phyloP scores from a whole-genome alignment of 83 land plant species.

The Diphasiastrum complanatum region DNA sequence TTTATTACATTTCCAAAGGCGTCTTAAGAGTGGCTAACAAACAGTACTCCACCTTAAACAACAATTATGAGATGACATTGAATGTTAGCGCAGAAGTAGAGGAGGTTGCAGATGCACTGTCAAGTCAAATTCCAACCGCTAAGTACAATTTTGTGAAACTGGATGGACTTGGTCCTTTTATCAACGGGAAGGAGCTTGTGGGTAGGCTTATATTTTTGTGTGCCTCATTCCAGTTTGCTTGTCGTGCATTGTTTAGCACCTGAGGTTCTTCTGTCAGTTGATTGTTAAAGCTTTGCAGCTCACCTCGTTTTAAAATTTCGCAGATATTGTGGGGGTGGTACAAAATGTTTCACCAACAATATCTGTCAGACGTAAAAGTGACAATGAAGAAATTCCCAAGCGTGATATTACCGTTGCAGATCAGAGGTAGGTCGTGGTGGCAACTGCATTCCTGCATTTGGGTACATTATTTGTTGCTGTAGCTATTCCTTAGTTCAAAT shows the following conservation, averaged over 20 bases:
- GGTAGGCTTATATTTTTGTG: constrained; percentile 36
- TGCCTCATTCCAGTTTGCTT: neutral
- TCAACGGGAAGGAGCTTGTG: constrained; percentile 72
- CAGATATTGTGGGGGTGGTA: constrained; percentile 52
- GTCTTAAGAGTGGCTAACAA: constrained; percentile 75
- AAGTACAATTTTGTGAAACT: constrained; percentile 68
- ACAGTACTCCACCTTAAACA: constrained; percentile 70
- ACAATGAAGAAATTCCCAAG: constrained; percentile 84
- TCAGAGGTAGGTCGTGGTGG: constrained; percentile 75
- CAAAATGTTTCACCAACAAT: constrained; percentile 60
- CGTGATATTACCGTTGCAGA: constrained; percentile 90
- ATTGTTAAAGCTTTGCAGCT: neutral
- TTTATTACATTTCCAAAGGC: constrained; percentile 87
- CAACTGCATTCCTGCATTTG: too few relatives aligned
- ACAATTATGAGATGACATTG: constrained; percentile 97
- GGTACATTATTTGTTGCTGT: too few relatives aligned
- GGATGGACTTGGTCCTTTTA: constrained; percentile 68
- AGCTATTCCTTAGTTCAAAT: neutral
- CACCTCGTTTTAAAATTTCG: constrained; percentile 72
- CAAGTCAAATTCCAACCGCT: constrained; percentile 49
- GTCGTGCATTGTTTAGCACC: neutral
- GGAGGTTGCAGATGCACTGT: constrained; percentile 49
- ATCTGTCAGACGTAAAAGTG: constrained; percentile 63
- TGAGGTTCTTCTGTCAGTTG: neutral
- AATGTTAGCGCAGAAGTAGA: constrained; percentile 73